Conservation (phyloP, 2,329 filamentous ascomycete genomes). For the Epichloe sp. region DNA sequence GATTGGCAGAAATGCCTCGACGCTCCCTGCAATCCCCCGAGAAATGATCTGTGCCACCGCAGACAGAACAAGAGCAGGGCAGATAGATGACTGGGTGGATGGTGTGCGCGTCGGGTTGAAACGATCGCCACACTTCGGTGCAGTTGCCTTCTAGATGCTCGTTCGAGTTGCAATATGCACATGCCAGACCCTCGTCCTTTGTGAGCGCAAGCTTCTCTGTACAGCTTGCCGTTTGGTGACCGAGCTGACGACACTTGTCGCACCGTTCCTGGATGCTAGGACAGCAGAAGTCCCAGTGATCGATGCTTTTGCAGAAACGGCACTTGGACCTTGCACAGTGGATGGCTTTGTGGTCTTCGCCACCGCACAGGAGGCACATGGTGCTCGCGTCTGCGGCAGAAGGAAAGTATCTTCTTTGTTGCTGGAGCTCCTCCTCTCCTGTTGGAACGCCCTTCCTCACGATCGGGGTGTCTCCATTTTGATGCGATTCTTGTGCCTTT, state of each 20-base stretch:
- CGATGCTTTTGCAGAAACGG: constrained; percentile 30
- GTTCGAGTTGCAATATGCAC: constrained; percentile 43
- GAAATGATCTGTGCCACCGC: constrained; percentile 41
- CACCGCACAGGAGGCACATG: constrained; percentile 40
- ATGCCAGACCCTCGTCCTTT: constrained; percentile 41
- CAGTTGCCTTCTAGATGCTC: constrained; percentile 49
- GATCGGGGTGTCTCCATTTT: constrained; percentile 3
- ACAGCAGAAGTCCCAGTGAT: constrained; percentile 38
- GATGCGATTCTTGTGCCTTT: not conserved
- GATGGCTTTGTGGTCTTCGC: constrained; percentile 30
- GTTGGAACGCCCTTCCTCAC: constrained; percentile 13
- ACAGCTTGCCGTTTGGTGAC: constrained; percentile 41
- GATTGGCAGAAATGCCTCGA: constrained; percentile 14
- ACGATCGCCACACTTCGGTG: constrained; percentile 47
- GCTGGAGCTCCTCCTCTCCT: constrained; percentile 21
- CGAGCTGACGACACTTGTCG: constrained; percentile 47
- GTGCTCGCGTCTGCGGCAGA: constrained; percentile 27
- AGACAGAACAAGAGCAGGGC: constrained; percentile 40
- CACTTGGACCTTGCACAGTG: constrained; percentile 35
- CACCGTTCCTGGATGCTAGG: constrained; percentile 36
- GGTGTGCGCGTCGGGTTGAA: constrained; percentile 25
- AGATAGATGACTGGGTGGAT: constrained; percentile 37
- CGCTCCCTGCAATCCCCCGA: constrained; percentile 37
- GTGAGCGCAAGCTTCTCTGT: constrained; percentile 39
- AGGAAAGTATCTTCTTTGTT: constrained; percentile 39